Evolutionary conservation across 1,284 basidiomycete genomes (phyloP), one percentile per base, ranked within the genome.

Genomic region (Testicularia cyperi): DNA sequence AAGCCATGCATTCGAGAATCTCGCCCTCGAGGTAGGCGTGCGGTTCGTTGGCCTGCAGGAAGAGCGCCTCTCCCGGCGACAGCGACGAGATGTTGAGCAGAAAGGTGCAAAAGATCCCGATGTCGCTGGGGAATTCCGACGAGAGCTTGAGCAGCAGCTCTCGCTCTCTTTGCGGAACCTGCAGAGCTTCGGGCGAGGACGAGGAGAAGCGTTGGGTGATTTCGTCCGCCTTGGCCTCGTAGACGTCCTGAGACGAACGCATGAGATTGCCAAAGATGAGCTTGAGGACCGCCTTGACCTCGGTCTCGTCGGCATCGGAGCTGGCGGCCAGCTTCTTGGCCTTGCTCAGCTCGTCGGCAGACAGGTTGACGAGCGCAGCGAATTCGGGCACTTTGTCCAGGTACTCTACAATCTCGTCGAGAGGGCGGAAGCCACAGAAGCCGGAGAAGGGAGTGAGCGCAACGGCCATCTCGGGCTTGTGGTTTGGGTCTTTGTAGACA

Each of bases 391-490:
- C 87, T 22, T 76, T 78, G 23, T 79, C 71, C 45, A 99, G 81
- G 77, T 85, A 84, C 6, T 80, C 75, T 12, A 84, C 82, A 66
- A 96, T 89, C 41, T 84, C 80, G 1, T 80, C 72, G 1, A 92
- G 82, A 4, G 91, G 91, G 10, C 86, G 82, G 79, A 95, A 96
- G 23, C 92, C 92, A 73, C 91, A 95, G 72, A 98, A 83, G 0
- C 90, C 95, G 27, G 82, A 82, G 80, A 98, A 98, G 6, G 86
- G 84, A 0, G 92, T 92, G 44, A 99, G 79, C 1, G 95, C 95
- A 38, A 98, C 83, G 10, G 92, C 92, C 90, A 99, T 95, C 77
- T 99, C 95, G 4, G 95, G 95, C 79, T 96, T 96, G 73, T 95
- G 92, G 72, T 95, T 95, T 12, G 85, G 82, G 77, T 96, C 92